These are phyloP conservation scores for Geum urbanum DNA, from an alignment of 306 rosid genomes.

Conservation along the genomic window DNA sequence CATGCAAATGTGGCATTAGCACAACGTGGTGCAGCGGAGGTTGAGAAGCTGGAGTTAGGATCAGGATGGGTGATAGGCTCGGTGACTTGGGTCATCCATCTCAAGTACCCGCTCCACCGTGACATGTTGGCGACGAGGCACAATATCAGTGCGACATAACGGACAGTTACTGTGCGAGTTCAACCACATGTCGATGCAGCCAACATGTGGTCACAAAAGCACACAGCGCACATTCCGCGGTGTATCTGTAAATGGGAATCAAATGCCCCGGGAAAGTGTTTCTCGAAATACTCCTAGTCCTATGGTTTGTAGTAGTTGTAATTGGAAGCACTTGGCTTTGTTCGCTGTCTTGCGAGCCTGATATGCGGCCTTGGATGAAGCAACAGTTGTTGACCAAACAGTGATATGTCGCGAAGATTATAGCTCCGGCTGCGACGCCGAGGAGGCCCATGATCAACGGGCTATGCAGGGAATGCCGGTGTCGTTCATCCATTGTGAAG, in stretches of 20 bases:
- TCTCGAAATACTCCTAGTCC: neutral
- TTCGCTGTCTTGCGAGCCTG: neutral
- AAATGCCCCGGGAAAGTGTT: neutral
- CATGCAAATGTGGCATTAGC: neutral
- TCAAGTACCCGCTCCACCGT: neutral
- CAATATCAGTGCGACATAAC: conserved; percentile 18
- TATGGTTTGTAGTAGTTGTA: neutral
- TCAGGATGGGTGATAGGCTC: neutral
- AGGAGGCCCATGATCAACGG: conserved; percentile 13
- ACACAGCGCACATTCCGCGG: conserved; percentile 18
- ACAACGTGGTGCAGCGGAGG: neutral
- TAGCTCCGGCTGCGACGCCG: conserved; percentile 17
- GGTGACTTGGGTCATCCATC: too few species aligned
- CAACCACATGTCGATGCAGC: conserved; percentile 24
- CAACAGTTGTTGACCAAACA: conserved; percentile 4
- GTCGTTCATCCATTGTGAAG: conserved; percentile 5
- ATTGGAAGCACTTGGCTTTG: conserved; percentile 2
- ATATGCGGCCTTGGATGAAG: conserved; percentile 13
- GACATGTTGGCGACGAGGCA: conserved; percentile 6
- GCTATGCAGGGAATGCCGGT: neutral
- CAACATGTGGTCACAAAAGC: conserved; percentile 23
- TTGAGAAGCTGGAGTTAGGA: conserved; percentile 3
- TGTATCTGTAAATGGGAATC: conserved; percentile 9
- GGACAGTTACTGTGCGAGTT: conserved; percentile 19
- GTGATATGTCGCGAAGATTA: neutral